A percentile compares a stretch with the other conserved stretches of the same genome.
Evolutionary conservation across 768 basidiomycete genomes (phyloP).

Genomic region (Tricholoma hemisulphureum): DNA sequence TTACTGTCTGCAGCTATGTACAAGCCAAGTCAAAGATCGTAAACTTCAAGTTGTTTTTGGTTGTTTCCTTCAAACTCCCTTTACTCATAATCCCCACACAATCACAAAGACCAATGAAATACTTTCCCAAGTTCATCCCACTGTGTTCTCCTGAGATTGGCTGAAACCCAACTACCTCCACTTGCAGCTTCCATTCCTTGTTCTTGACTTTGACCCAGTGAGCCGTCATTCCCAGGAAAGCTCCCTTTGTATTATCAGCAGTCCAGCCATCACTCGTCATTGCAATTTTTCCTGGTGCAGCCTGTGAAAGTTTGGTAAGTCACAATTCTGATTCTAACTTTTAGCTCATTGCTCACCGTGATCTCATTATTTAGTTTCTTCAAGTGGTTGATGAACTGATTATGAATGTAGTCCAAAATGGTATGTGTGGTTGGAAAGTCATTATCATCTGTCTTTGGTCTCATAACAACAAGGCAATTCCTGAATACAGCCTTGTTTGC

Average conservation of each 20-base stretch:
- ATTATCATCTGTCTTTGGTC: neutral
- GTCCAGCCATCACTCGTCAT: conserved; percentile 17
- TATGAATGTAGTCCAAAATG: conserved; percentile 13
- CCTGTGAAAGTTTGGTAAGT: neutral
- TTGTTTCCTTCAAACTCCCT: neutral
- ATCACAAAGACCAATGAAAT: neutral
- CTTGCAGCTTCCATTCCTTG: neutral
- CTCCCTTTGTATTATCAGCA: conserved; percentile 12
- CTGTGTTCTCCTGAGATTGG: neutral
- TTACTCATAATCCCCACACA: neutral
- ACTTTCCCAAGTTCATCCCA: neutral
- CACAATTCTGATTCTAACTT: neutral
- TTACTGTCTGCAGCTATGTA: conserved; percentile 10
- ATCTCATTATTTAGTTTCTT: conserved; percentile 12
- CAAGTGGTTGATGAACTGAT: conserved; percentile 8
- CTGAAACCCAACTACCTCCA: neutral
- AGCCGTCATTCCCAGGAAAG: conserved; percentile 13
- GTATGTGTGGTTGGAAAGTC: conserved; percentile 6
- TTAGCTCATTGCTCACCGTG: neutral
- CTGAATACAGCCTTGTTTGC: neutral
- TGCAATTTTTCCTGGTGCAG: neutral
- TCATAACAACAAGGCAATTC: neutral
- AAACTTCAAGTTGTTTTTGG: neutral
- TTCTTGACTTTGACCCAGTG: conserved; percentile 21
- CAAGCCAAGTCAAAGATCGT: neutral